phyloP scores from a whole-genome alignment of 768 basidiomycete genomes.

The Pleurotus djamor region DNA sequence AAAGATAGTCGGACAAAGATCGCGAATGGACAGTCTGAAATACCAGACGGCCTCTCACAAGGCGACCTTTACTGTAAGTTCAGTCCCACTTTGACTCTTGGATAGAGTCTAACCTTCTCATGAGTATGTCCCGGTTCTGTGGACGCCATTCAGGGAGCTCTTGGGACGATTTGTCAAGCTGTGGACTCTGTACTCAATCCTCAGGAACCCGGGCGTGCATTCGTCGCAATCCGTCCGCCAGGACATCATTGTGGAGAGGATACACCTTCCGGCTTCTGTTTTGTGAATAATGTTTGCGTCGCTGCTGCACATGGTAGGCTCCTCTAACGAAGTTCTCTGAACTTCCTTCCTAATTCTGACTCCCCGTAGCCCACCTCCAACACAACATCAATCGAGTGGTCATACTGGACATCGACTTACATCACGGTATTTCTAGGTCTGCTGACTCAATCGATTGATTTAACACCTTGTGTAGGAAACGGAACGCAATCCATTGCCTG shows the following conservation, averaged over 20 bases:
- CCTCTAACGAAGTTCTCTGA: slow-evolving; percentile 10
- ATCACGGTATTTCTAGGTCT: slow-evolving; percentile 58
- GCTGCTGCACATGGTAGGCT: slow-evolving; percentile 87
- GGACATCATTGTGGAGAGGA: slow-evolving; percentile 96
- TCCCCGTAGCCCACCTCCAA: slow-evolving; percentile 65
- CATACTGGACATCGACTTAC: slow-evolving; percentile 91
- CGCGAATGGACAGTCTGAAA: slow-evolving; percentile 61
- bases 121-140: slow-evolving; percentile 79
- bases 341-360: background rate
- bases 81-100: background rate
- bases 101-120: background rate
- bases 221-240: slow-evolving; percentile 86
- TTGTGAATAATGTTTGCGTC: slow-evolving; percentile 90
- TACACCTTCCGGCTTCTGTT: slow-evolving; percentile 91
- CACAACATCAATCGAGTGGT: slow-evolving; percentile 77
- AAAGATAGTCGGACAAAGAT: slow-evolving; percentile 62
- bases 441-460: background rate
- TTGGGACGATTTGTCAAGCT: slow-evolving; percentile 86
- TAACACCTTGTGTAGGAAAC: slow-evolving; percentile 56
- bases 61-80: slow-evolving; percentile 80
- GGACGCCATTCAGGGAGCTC: slow-evolving; percentile 75
- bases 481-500: slow-evolving; percentile 92
- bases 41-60: slow-evolving; percentile 68
- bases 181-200: slow-evolving; percentile 63
- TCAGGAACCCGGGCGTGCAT: slow-evolving; percentile 45